Conservation (phyloP, 176 grass and related monocot species). For the Themeda triandra region DNA sequence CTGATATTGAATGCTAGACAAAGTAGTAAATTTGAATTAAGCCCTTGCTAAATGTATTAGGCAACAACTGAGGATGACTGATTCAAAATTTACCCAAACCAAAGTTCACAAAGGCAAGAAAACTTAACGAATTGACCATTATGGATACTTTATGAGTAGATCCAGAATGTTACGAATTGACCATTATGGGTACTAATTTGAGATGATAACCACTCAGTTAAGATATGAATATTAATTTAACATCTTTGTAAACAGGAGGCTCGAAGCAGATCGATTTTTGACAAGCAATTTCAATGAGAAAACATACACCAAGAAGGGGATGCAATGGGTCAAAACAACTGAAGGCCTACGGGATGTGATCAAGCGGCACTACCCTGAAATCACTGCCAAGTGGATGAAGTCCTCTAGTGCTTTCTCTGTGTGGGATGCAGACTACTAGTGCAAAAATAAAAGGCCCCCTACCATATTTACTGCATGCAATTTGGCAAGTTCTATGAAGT, state of each 20-base stretch:
- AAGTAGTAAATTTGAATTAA: background rate
- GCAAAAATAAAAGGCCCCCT: constrained; percentile 24
- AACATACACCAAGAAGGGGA: constrained; percentile 56
- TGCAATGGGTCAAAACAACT: constrained; percentile 55
- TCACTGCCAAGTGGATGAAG: constrained; percentile 50
- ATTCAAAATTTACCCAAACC: constrained; percentile 6
- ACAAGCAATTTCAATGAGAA: constrained; percentile 63
- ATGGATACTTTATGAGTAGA: constrained; percentile 11
- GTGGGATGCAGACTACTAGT: constrained; percentile 33
- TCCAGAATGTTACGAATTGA: constrained; percentile 2
- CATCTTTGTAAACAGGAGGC: constrained; percentile 38
- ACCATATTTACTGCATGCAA: no score
- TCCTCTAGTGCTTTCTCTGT: constrained; percentile 65
- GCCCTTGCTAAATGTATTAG: constrained; percentile 10
- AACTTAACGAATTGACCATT: constrained; percentile 11
- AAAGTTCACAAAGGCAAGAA: constrained; percentile 9
- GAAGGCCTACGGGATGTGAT: constrained; percentile 58
- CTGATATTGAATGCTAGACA: constrained; percentile 24
- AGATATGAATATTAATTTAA: constrained; percentile 29
- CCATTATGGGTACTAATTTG: background rate
- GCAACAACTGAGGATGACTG: background rate
- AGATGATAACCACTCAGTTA: constrained; percentile 18
- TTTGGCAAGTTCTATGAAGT: no score
- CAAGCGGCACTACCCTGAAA: constrained; percentile 43
- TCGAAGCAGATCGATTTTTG: constrained; percentile 65